phyloP scores from a whole-genome alignment of 129 eudicot species.

The Saposhnikovia divaricata region DNA sequence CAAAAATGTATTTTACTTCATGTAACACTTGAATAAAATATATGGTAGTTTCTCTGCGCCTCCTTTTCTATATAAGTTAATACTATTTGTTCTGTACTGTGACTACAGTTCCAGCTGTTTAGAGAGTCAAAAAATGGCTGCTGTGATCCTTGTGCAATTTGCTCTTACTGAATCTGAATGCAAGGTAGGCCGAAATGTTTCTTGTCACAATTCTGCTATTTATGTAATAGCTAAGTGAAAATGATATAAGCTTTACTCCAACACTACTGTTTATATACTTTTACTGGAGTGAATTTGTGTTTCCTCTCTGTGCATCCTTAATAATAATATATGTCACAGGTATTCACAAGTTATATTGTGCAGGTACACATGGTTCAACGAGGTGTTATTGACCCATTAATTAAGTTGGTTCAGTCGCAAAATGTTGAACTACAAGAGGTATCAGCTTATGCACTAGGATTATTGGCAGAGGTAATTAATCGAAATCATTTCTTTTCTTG shows the following conservation, averaged over 20 bases:
- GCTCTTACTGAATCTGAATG: constrained; percentile 80
- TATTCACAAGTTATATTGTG: constrained; percentile 10
- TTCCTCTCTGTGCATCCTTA: background rate
- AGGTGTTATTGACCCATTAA: constrained; percentile 80
- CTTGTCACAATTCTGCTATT: background rate
- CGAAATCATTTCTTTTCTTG: background rate
- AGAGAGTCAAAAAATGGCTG: constrained; percentile 93
- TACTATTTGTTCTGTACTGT: background rate
- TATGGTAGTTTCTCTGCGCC: background rate
- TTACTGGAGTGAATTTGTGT: background rate
- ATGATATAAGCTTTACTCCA: background rate
- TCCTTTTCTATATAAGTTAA: background rate
- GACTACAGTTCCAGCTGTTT: constrained; percentile 62
- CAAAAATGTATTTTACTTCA: background rate
- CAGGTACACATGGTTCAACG: constrained; percentile 96
- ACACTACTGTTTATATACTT: background rate
- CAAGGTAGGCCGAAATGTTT: constrained; percentile 48
- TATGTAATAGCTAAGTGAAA: background rate
- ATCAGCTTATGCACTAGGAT: constrained; percentile 93
- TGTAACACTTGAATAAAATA: background rate
- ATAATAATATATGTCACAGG: background rate
- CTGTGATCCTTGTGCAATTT: constrained; percentile 92
- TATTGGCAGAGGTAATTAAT: constrained; percentile 69
- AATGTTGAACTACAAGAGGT: constrained; percentile 69
- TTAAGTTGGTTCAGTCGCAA: constrained; percentile 71